Percentiles rank a stretch among this genome's conserved stretches.
Evolutionary conservation across 495 filamentous ascomycete species (phyloP).

Genomic region (Penicillium daleae): DNA sequence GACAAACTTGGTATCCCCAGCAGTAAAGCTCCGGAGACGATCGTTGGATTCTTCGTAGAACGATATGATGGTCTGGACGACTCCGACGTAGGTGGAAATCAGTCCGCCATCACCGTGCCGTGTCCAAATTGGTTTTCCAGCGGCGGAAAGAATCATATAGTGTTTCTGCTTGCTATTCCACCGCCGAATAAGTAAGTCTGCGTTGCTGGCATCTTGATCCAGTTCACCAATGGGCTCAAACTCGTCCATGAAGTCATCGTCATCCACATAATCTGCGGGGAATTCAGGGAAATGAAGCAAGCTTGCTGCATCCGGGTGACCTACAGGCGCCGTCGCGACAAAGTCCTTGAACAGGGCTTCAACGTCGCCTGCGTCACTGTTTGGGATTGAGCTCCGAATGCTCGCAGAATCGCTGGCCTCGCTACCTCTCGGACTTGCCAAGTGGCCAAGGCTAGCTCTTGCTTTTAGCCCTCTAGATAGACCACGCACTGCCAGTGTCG

Average conservation of each 20-base stretch:
- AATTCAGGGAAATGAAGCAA: slow-evolving; percentile 55
- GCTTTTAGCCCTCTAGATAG: slow-evolving; percentile 41
- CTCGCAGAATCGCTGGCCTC: slow-evolving; percentile 82
- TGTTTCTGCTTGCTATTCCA: slow-evolving; percentile 94
- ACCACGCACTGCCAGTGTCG: slow-evolving; percentile 48
- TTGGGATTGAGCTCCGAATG: slow-evolving; percentile 79
- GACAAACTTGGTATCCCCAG: slow-evolving; percentile 82
- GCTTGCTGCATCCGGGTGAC: slow-evolving; percentile 31
- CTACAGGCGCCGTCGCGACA: slow-evolving; percentile 38
- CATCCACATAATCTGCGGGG: slow-evolving; percentile 56
- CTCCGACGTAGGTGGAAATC: slow-evolving; percentile 91
- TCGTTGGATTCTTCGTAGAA: slow-evolving; percentile 86
- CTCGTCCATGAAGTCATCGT: slow-evolving; percentile 68
- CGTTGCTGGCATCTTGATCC: slow-evolving; percentile 62
- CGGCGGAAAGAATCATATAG: slow-evolving; percentile 92
- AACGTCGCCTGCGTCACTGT: slow-evolving; percentile 71
- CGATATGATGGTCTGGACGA: slow-evolving; percentile 96
- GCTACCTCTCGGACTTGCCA: slow-evolving; percentile 54
- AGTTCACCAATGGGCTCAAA: slow-evolving; percentile 77
- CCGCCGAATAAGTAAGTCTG: slow-evolving; percentile 68
- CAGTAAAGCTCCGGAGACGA: slow-evolving; percentile 77
- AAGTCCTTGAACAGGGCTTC: slow-evolving; percentile 81
- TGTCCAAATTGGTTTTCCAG: slow-evolving; percentile 98
- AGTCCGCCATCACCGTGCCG: slow-evolving; percentile 88
- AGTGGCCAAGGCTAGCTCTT: slow-evolving; percentile 49